Percentiles rank a stretch among this genome's conserved stretches.
Conservation (phyloP, 140 eudicot species). For the Ambrosia hybrid region DNA sequence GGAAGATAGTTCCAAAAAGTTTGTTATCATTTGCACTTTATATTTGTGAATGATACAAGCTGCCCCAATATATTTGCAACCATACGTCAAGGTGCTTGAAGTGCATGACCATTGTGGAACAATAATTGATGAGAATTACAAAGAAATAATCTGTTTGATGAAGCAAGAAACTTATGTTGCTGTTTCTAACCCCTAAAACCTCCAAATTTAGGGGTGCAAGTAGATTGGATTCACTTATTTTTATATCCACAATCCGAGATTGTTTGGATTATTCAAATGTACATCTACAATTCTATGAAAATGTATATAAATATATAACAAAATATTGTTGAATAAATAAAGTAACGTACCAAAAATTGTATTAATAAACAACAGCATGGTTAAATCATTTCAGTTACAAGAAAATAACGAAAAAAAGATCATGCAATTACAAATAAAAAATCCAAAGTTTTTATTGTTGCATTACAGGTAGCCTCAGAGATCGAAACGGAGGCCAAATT, state of each 20-base stretch:
- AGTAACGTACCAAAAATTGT: neutral
- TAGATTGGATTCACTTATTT: neutral
- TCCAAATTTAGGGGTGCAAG: too few species aligned
- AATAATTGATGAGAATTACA: too few species aligned
- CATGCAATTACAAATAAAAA: neutral
- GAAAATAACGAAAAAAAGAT: neutral
- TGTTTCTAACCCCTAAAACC: too few species aligned
- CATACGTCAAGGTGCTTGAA: too few species aligned
- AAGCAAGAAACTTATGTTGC: too few species aligned
- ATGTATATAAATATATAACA: neutral
- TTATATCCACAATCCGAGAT: neutral
- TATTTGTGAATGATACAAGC: too few species aligned
- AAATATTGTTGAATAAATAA: neutral
- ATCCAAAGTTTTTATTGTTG: neutral
- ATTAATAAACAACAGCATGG: neutral
- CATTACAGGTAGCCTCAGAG: slow-evolving; percentile 85
- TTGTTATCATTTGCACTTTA: too few species aligned
- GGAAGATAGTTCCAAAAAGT: too few species aligned
- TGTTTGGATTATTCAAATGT: too few species aligned
- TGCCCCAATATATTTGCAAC: too few species aligned
- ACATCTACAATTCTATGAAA: neutral
- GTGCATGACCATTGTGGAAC: too few species aligned
- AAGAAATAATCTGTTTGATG: too few species aligned
- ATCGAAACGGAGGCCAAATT: slow-evolving; percentile 85
- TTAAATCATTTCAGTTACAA: neutral